These are phyloP conservation scores for Conoideocrella luteorostrata DNA, from an alignment of 2,329 filamentous ascomycete species.

Conservation along the genomic window DNA sequence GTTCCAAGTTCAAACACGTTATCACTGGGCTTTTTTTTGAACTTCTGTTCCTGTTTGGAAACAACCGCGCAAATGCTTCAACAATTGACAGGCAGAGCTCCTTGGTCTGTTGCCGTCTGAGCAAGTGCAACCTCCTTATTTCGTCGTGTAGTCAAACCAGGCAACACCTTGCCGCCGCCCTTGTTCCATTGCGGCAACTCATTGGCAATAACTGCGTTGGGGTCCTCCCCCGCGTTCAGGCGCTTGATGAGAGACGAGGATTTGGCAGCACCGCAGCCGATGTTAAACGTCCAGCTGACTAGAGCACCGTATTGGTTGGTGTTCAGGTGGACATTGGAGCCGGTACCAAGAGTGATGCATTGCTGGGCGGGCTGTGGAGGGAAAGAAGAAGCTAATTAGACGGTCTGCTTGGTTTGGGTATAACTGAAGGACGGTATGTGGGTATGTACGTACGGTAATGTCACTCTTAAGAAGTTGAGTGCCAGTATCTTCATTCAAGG, in stretches of 20 bases:
- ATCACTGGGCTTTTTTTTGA: too few relatives aligned
- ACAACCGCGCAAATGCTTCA: too few relatives aligned
- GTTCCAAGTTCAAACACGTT: too few relatives aligned
- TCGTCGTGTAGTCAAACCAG: conserved; percentile 21
- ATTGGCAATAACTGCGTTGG: conserved; percentile 29
- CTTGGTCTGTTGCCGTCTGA: background rate
- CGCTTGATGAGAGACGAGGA: conserved; percentile 30
- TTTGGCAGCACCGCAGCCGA: conserved; percentile 35
- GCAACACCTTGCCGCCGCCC: conserved; percentile 27
- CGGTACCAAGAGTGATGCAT: conserved; percentile 31
- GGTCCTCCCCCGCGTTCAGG: conserved; percentile 33
- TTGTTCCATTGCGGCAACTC: conserved; percentile 39
- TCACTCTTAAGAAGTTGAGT: conserved; percentile 33
- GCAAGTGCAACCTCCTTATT: background rate
- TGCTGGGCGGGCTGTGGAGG: background rate
- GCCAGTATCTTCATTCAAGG: conserved; percentile 34
- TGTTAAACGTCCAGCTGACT: conserved; percentile 46
- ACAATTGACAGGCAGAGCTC: background rate
- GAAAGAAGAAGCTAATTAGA: too few relatives aligned
- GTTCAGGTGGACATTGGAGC: conserved; percentile 21
- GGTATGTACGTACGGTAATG: conserved; percentile 22
- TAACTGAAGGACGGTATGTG: too few relatives aligned
- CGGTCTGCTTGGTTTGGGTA: too few relatives aligned
- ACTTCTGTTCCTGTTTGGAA: too few relatives aligned
- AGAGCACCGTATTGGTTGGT: conserved; percentile 47